Base-by-base conservation (phyloP, 2,329 filamentous ascomycete species). In the Sclerotinia minor region DNA sequence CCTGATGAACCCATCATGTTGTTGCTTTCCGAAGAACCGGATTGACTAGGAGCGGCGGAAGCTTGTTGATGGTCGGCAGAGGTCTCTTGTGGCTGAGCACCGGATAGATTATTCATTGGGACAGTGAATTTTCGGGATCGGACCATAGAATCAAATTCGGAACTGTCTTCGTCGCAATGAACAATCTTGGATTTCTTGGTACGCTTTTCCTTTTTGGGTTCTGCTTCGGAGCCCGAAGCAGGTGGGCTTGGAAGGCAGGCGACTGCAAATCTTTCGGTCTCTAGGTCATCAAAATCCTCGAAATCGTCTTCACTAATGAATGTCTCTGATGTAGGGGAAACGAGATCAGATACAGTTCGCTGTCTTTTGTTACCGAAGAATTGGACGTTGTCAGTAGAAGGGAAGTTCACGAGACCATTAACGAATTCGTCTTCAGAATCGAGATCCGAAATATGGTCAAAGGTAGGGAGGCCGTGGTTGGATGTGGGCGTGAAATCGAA, bases 361-460 rank as follows among this genome's bases (percentile, higher is more conserved):
- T 87, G 86, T 73, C 94, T 87, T 82, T 92, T 92, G 76, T 81
- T 85, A 67, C 84, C 83, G 69, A 85, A 77, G 78, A 85, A 89
- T 73, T 85, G 81, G 17, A 85, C 81, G 78, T 89, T 88, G 60
- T 84, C 81, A 50, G 82, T 80, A 26, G 83, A 78, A 70, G 85
- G 83, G 72, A 93, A 89, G 76, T 92, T 87, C 71, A 92, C 88
- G 11, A 96, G 85, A 67, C 86, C 85, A 77, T 87, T 89, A 74
- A 87, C 85, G 75, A 96, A 92, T 77, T 95, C 92, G 84, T 96
- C 92, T 75, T 97, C 94, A 0, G 91, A 93, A 78, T 97, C 94
- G 67, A 97, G 85, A 75, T 96, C 93, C 32, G 94, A 95, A 73
- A 96, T 87, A 72, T 92, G 91, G 78, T 96, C 92, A 73, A 96